Base-by-base conservation (phyloP, 768 basidiomycete genomes). In the Russula griseocarnosa region DNA sequence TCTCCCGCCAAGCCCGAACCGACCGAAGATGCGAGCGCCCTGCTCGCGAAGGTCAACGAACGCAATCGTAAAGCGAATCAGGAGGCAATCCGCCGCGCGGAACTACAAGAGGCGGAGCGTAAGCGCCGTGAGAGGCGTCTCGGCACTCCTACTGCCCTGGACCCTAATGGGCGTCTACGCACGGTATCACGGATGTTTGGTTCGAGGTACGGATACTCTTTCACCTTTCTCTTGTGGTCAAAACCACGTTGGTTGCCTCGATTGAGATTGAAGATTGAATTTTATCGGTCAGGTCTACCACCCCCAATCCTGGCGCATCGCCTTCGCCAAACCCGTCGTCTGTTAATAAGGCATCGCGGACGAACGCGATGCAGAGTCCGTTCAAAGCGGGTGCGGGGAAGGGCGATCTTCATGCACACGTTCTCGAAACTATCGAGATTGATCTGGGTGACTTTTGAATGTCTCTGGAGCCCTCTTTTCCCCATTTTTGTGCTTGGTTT, bases 21-120 rank as follows among this genome's bases (percentile, higher is more conserved):
- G 24, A 70, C 67, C 30, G 67, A 66, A 49, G 69, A 67, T 65
- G 55, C 57, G 32, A 70, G 70, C 42, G 74, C 74, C n/a, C 55
- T 83, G 71, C 79, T 96, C 28, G 84, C 90, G 18, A 84, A 78
- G 71, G 86, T 98, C 59, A 98, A 96, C 72, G 92, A 94, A 76
- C 84, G 93, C 61, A 98, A 98, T 73, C 82, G 90, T 61, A 87
- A 83, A 72, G 87, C 88, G 34, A 96, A 96, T 62, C 67, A 85
- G 68, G 96, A 95, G 70, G 83, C 84, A 4, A 83, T 94, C 58
- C 81, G 90, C 63, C 84, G 83, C 67, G 88, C 90, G 0, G 94
- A 96, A 74, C 73, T 86, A 38, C 77, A 78, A 38, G 86, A 86
- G 69, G 76, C 80, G 9, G 91, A 92, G 71, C 79, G 86, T 55